phyloP scores from a whole-genome alignment of 2,329 filamentous ascomycete species.

The Fusarium poae region DNA sequence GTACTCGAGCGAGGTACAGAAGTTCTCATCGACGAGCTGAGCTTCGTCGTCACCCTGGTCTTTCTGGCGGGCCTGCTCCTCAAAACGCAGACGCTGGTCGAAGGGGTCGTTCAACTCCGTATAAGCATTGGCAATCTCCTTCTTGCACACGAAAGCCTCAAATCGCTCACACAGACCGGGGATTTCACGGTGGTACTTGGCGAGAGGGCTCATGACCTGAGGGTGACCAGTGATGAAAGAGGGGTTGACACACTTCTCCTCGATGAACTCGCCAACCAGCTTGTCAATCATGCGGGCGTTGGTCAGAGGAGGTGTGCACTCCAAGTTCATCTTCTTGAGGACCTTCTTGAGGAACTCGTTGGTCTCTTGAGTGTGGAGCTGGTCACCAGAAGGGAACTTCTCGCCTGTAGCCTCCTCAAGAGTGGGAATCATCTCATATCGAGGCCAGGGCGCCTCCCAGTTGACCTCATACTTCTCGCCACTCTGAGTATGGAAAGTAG shows the following conservation, averaged over 20 bases:
- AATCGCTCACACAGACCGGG: slow-evolving; percentile 95
- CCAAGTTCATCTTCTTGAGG: slow-evolving; percentile 89
- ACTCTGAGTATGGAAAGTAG: slow-evolving; percentile 85
- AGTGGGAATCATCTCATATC: slow-evolving; percentile 89
- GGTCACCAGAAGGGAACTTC: slow-evolving; percentile 90
- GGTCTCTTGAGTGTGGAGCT: slow-evolving; percentile 90
- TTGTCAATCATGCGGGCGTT: slow-evolving; percentile 98
- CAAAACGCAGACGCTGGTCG: slow-evolving; percentile 85
- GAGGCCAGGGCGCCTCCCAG: slow-evolving; percentile 95
- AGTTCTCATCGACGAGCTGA: slow-evolving; percentile 95
- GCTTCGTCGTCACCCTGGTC: slow-evolving; percentile 97
- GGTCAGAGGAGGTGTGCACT: slow-evolving; percentile 90
- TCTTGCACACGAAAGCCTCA: slow-evolving; percentile 84
- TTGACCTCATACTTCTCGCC: slow-evolving; percentile 92
- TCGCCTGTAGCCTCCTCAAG: slow-evolving; percentile 91
- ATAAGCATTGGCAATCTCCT: slow-evolving; percentile 95
- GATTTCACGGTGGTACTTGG: slow-evolving; percentile 89
- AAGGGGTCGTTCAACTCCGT: slow-evolving; percentile 95
- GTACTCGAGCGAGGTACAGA: slow-evolving; percentile 90
- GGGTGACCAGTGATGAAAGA: slow-evolving; percentile 76
- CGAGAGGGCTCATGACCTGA: slow-evolving; percentile 84
- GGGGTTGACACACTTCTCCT: slow-evolving; percentile 92
- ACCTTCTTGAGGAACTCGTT: slow-evolving; percentile 87
- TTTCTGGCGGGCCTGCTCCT: slow-evolving; percentile 97
- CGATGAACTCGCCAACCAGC: slow-evolving; percentile 93